Base-by-base conservation (phyloP, 495 filamentous ascomycete species). In the Penicillium crystallinum region DNA sequence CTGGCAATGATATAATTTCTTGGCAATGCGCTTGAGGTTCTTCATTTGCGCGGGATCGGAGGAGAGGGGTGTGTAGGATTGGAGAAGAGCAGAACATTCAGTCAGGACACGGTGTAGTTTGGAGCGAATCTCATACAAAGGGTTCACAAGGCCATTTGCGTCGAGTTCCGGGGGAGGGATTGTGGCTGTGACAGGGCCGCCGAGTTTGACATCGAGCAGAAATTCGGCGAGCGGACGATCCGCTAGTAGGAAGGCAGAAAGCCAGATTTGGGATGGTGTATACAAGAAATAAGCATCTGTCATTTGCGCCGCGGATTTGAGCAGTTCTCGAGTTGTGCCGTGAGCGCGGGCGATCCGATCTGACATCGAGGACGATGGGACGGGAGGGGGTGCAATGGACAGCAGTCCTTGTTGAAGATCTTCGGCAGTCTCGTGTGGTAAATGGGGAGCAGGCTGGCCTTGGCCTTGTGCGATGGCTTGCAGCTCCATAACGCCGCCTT, bases 221-320 rank as follows among this genome's bases (percentile, higher is more conserved):
- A 85, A 84, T 56, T 81, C 71, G 1, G 83, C 80, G 12, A 97
- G 72, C 5, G 81, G 84, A 33, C 75, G 72, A 62, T 98, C 93
- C 0, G 83, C 87, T 47, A 91, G 72, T 12, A 83, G 73, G 23
- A 97, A 72, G 0, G 91, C 83, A 0, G 89, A 83, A 17, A 96
- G 77, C 85, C 89, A 91, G 64, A 97, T 93, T 67, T 98, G 93
- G 12, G 87, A 86, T 0, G 93, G 95, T 3, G 95, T 95, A 70
- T 89, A 97, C 61, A 96, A 85, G 74, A 97, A 96, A 71, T 97
- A 97, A 18, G 80, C 90, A 62, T 98, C 93, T 22, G 92, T 92
- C 56, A 96, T 79, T 36, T 93, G 72, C 1, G 90, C 88, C 42
- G 87, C 84, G 37, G 81, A 83, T 54, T 90, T 90, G 30, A 97